Base-by-base conservation (phyloP, 495 filamentous ascomycete genomes). In the Penicillium robsamsonii region DNA sequence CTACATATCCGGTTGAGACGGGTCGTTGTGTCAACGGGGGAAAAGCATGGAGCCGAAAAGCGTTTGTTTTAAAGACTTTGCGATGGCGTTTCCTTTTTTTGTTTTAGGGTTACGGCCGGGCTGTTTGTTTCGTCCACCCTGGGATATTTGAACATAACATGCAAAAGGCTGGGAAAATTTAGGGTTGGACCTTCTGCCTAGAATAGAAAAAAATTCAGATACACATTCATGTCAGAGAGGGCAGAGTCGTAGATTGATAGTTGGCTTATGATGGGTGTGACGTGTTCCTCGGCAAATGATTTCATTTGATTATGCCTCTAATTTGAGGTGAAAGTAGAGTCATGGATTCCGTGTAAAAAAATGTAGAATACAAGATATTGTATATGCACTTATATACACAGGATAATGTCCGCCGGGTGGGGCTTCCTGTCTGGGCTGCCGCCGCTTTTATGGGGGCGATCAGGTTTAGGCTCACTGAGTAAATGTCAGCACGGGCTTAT, bases 41-140 rank as follows among this genome's bases (percentile, higher is more conserved):
- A 18, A 31, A 15, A 29, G 27, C 13, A 24, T 46, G 10, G 27
- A 15, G 7, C 15, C 45, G 17, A 47, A 31, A 47, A 31, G n/a
- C 27, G 29, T 47, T 47, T 47, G 45, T 24, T 10, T 41, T 18
- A n/a, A 46, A 18, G 24, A 30, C 7, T 30, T 27, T 29, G 13
- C 8, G 9, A n/a, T 12, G 41, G 41, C 8, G 27, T n/a, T 46
- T 46, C 2, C 25, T n/a, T 10, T 46, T 24, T 11, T 24, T 46
- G 44, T 46, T 25, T 46, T 25, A 15, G 44, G 44, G 44, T 10
- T 11, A n/a, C 15, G 15, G 35, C 35, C n/a, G n/a, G 35, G 24
- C 44, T 46, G 44, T 46, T 46, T 46, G 44, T n/a, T 27, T 46
- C 17, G 41, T 20, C 41, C 41, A n/a, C 20, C 11, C 17, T 43